Evolutionary conservation across 768 basidiomycete genomes (phyloP), one percentile per base, ranked within the genome.

Genomic region (Suillus bovinus): DNA sequence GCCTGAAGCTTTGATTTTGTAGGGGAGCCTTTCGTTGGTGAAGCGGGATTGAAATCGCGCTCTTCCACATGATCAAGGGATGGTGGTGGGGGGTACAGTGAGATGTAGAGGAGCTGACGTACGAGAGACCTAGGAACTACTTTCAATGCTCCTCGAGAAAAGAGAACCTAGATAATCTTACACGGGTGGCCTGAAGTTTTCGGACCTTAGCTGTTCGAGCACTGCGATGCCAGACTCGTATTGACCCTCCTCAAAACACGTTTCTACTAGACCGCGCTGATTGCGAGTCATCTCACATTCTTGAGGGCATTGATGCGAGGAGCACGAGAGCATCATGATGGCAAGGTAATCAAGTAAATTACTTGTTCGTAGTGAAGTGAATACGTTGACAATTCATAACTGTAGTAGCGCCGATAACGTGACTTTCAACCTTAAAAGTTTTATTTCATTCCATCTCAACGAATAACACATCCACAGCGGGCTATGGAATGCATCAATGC

Each of bases 201-300:
- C 70, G 0, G 84, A 82, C 52, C 87, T 84, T 2, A 92, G 72
- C 62, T 87, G 86, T 62, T 85, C 84, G 1, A 93, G 80, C 31
- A 84, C 74, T 16, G 79, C 76, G 33, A 91, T 86, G 8, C 85
- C 91, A 6, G 84, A 79, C 67, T 90, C 86, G 65, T 89, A 90
- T 62, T 91, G 88, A 20, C 86, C 85, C 71, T 93, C 91, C 68
- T 93, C 91, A 22, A 92, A 84, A 62, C 87, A 87, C 59, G 81
- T 86, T 69, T 92, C 89, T 22, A 91, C 87, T 5, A 90, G 75
- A 38, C 79, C 80, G 39, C 81, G 78, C 66, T 84, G 82, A 67
- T 83, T 71, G 16, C 72, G 69, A 61, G 73, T 77, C 78, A 85
- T 80, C 58, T 83, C 82, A 11, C 73, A 73, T 62, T 83, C 82